These are phyloP conservation scores for Debaryomyces nepalensis DNA, from an alignment of 1,139 yeast species.

Conservation along the genomic window DNA sequence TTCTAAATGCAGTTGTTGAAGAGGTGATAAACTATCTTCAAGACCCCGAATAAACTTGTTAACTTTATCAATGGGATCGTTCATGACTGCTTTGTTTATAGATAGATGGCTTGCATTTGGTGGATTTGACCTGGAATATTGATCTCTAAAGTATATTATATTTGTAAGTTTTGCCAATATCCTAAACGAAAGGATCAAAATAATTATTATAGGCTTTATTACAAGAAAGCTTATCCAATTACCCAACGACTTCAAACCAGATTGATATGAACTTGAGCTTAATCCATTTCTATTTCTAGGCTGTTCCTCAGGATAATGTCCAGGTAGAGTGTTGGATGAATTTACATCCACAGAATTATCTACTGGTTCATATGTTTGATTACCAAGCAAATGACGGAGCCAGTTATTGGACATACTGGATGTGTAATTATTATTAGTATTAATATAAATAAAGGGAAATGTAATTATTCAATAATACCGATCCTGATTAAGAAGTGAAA, in stretches of 20 bases:
- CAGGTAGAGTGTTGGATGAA: slow-evolving; percentile 8
- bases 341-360: slow-evolving; percentile 1
- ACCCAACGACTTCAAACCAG: slow-evolving; percentile 1
- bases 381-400: slow-evolving; percentile 11
- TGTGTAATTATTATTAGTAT: too few species aligned
- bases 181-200: slow-evolving; percentile 29
- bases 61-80: slow-evolving; percentile 42
- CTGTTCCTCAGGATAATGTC: slow-evolving; percentile 13
- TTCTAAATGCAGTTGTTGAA: slow-evolving; percentile 19
- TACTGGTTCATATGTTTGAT: slow-evolving; percentile 8
- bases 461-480: too few species aligned
- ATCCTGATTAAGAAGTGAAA: too few species aligned
- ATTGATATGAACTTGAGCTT: slow-evolving; percentile 12
- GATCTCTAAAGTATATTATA: slow-evolving; percentile 34
- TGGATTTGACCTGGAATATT: slow-evolving; percentile 10
- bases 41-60: slow-evolving; percentile 38
- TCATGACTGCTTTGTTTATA: slow-evolving; percentile 7
- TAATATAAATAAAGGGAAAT: too few species aligned
- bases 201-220: slow-evolving; percentile 35
- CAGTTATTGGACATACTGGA: slow-evolving; percentile 6
- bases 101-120: slow-evolving; percentile 7
- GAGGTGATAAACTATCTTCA: slow-evolving; percentile 39
- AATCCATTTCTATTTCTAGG: slow-evolving; percentile 3
- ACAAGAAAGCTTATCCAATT: slow-evolving; percentile 27
- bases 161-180: slow-evolving; percentile 31